Evolutionary conservation across 2,329 filamentous ascomycete genomes (phyloP).

Genomic region (Ophiocordyceps polyrhachis-furcata): DNA sequence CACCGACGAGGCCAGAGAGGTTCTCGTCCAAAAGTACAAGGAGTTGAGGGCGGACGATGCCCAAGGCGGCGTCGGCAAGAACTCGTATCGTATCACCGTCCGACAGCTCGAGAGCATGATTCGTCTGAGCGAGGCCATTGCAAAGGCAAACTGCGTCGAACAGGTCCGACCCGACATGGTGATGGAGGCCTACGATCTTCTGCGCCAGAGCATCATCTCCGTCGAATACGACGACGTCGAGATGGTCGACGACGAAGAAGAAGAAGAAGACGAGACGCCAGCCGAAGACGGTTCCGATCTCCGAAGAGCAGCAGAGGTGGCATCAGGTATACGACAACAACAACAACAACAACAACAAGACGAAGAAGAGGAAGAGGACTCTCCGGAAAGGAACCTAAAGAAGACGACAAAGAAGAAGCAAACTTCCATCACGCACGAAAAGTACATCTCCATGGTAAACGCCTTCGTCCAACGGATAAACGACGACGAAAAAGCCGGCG

Average conservation of each 20-base stretch:
- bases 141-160: slow-evolving; percentile 90
- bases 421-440: slow-evolving; percentile 87
- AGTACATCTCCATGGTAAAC: slow-evolving; percentile 83
- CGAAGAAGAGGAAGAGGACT: slow-evolving; percentile 8
- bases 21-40: slow-evolving; percentile 86
- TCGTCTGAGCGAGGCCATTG: slow-evolving; percentile 89
- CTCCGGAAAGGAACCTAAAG: not conserved
- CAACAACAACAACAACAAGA: slow-evolving; percentile 18
- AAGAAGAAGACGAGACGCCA: slow-evolving; percentile 12
- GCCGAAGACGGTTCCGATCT: slow-evolving; percentile 26
- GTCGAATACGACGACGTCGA: slow-evolving; percentile 97
- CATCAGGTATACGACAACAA: slow-evolving; percentile 25
- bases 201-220: slow-evolving; percentile 88
- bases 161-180: slow-evolving; percentile 77
- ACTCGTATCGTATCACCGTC: slow-evolving; percentile 94
- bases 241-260: slow-evolving; percentile 55
- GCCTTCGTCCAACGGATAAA: slow-evolving; percentile 65
- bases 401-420: slow-evolving; percentile 26
- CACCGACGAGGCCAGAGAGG: slow-evolving; percentile 64
- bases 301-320: slow-evolving; percentile 18
- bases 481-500: slow-evolving; percentile 56
- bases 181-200: slow-evolving; percentile 74
- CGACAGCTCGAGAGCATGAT: slow-evolving; percentile 93
- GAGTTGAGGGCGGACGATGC: slow-evolving; percentile 85
- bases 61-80: slow-evolving; percentile 81